These are phyloP conservation scores for Colletotrichum musicola DNA, from an alignment of 2,329 filamentous ascomycete genomes.

Conservation along the genomic window DNA sequence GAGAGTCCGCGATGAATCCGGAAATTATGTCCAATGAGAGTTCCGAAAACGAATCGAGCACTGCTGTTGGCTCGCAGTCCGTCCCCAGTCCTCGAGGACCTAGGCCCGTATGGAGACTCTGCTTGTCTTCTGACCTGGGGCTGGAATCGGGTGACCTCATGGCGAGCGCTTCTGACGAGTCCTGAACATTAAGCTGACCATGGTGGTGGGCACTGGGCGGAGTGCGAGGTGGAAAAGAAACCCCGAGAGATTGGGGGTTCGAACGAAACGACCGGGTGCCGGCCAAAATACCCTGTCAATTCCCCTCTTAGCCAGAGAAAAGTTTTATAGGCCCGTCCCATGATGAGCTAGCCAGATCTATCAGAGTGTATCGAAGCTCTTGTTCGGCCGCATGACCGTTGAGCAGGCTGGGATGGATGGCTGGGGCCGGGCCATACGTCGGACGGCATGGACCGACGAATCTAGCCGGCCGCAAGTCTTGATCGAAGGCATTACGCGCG, in stretches of 20 bases:
- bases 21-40: conserved; percentile 54
- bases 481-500: conserved; percentile 4
- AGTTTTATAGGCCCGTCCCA: conserved; percentile 21
- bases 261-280: conserved; percentile 9
- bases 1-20: conserved; percentile 46
- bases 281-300: conserved; percentile 20
- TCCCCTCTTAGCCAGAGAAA: not conserved
- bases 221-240: conserved; percentile 5
- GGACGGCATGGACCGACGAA: conserved; percentile 21
- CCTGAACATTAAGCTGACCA: not conserved
- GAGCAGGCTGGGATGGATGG: conserved; percentile 15
- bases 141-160: conserved; percentile 20
- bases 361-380: conserved; percentile 30
- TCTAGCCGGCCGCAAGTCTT: conserved; percentile 20
- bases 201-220: conserved; percentile 4
- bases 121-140: conserved; percentile 13
- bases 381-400: conserved; percentile 17
- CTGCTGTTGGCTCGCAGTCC: conserved; percentile 47
- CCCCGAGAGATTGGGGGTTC: conserved; percentile 6
- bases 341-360: conserved; percentile 33
- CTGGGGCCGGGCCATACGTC: conserved; percentile 9
- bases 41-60: conserved; percentile 39
- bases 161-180: not conserved
- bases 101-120: conserved; percentile 11
- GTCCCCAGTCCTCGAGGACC: not conserved